Percentiles rank a stretch among this genome's conserved stretches.
Conservation (phyloP, 2,329 filamentous ascomycete genomes). For the Dothistroma septosporum region DNA sequence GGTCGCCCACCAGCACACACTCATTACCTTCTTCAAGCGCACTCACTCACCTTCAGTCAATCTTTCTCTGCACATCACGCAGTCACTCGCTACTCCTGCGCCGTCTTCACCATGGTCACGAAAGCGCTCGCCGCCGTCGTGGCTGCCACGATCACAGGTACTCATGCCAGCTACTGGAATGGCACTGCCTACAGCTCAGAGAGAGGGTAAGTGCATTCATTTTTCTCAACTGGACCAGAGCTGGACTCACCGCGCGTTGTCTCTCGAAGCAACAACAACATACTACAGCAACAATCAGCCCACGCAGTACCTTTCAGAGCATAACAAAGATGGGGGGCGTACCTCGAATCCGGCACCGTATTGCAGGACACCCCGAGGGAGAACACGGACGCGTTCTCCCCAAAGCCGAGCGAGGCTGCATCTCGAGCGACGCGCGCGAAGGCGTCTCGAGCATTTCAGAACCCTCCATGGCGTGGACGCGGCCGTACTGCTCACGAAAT, state of each 20-base stretch:
- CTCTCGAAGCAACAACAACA: background rate
- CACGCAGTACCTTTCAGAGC: background rate
- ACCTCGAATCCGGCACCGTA: background rate
- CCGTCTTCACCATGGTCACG: constrained; percentile 17
- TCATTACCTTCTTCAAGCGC: constrained; percentile 15
- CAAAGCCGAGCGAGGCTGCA: constrained; percentile 2
- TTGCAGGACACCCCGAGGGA: background rate
- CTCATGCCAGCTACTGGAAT: constrained; percentile 13
- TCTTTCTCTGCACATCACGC: constrained; percentile 18
- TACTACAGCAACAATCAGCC: background rate
- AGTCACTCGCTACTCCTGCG: constrained; percentile 28
- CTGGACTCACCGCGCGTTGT: background rate
- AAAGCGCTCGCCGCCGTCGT: constrained; percentile 14
- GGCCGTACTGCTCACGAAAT: background rate
- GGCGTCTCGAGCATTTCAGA: background rate
- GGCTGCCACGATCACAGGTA: constrained; percentile 10
- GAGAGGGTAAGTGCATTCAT: constrained; percentile 15
- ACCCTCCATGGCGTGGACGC: background rate
- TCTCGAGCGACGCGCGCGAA: background rate
- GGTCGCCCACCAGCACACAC: constrained; percentile 8
- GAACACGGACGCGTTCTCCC: background rate
- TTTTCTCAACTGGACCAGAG: background rate
- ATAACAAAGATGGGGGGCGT: background rate
- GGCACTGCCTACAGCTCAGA: background rate
- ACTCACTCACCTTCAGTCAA: constrained; percentile 7